Conservation (phyloP, 2,329 filamentous ascomycete species). For the Ophioceras dolichostomum region DNA sequence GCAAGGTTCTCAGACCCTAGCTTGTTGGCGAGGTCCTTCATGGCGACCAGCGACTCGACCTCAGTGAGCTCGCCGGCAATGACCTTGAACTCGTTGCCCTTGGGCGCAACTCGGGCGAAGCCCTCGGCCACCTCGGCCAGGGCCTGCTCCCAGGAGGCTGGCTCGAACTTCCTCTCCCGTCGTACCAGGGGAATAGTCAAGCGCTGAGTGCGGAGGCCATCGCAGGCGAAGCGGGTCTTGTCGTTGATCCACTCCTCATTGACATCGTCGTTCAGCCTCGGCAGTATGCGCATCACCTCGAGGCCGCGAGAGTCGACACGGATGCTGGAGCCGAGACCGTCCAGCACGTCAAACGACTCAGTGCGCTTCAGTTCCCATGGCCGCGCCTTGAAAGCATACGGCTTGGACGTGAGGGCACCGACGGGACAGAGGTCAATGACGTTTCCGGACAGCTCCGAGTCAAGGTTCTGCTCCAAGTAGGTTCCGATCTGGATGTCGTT, state of each 20-base stretch:
- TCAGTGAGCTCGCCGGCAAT: slow-evolving; percentile 86
- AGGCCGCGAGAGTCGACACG: slow-evolving; percentile 85
- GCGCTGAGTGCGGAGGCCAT: slow-evolving; percentile 91
- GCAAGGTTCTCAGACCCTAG: slow-evolving; percentile 93
- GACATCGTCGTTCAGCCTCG: slow-evolving; percentile 90
- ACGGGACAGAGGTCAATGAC: slow-evolving; percentile 98
- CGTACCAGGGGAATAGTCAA: slow-evolving; percentile 86
- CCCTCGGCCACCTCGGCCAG: slow-evolving; percentile 76
- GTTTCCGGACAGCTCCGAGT: slow-evolving; percentile 92
- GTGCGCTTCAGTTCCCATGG: slow-evolving; percentile 97
- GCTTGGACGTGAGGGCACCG: slow-evolving; percentile 91
- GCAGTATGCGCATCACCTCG: slow-evolving; percentile 90
- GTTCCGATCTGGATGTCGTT: slow-evolving; percentile 98
- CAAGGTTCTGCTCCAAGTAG: slow-evolving; percentile 87
- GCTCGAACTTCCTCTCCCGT: slow-evolving; percentile 80
- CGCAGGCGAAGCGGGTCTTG: slow-evolving; percentile 92
- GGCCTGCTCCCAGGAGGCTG: slow-evolving; percentile 91
- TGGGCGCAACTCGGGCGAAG: slow-evolving; percentile 65
- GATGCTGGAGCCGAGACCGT: slow-evolving; percentile 89
- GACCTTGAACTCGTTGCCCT: slow-evolving; percentile 91
- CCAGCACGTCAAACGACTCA: slow-evolving; percentile 89
- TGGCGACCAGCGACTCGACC: slow-evolving; percentile 84
- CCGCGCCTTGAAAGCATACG: slow-evolving; percentile 91
- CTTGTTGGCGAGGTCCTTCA: slow-evolving; percentile 95
- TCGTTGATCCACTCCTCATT: slow-evolving; percentile 99